Conservation (phyloP, 2,329 filamentous ascomycete genomes). For the Epichloe coenophiala region DNA sequence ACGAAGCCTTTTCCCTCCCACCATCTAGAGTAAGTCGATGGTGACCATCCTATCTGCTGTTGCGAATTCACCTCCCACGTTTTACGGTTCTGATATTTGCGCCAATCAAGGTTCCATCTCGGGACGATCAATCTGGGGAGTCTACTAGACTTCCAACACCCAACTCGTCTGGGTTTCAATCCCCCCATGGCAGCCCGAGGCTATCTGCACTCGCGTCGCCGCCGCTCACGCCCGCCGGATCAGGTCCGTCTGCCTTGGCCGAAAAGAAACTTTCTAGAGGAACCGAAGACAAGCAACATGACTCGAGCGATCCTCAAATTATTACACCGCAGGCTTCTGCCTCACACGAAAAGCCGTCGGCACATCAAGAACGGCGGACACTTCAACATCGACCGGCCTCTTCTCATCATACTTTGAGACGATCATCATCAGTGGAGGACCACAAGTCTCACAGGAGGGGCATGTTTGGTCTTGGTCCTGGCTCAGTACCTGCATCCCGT, state of each 20-base stretch:
- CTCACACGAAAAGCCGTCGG: constrained; percentile 37
- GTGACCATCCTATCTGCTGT: constrained; percentile 2
- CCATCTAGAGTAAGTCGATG: constrained; percentile 56
- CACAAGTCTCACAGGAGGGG: constrained; percentile 35
- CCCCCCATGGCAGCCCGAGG: constrained; percentile 51
- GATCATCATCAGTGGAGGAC: constrained; percentile 27
- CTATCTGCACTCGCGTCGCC: constrained; percentile 69
- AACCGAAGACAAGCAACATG: constrained; percentile 25
- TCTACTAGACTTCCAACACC: constrained; percentile 52
- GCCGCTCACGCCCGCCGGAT: constrained; percentile 76
- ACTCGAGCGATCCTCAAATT: constrained; percentile 27
- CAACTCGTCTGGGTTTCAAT: constrained; percentile 49
- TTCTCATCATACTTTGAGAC: constrained; percentile 27
- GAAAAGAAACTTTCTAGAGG: constrained; percentile 17
- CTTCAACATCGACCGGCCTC: constrained; percentile 30
- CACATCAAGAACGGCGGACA: constrained; percentile 25
- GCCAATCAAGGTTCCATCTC: constrained; percentile 37
- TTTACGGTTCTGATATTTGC: neutral
- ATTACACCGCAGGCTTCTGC: constrained; percentile 57
- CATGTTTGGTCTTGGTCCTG: constrained; percentile 38
- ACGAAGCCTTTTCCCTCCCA: constrained; percentile 82
- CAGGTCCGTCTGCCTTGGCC: constrained; percentile 27
- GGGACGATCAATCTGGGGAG: constrained; percentile 45
- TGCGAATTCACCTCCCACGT: neutral
- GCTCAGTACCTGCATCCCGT: constrained; percentile 43